Base-by-base conservation (phyloP, 106 monocot species). In the Platanthera zijinensis region DNA sequence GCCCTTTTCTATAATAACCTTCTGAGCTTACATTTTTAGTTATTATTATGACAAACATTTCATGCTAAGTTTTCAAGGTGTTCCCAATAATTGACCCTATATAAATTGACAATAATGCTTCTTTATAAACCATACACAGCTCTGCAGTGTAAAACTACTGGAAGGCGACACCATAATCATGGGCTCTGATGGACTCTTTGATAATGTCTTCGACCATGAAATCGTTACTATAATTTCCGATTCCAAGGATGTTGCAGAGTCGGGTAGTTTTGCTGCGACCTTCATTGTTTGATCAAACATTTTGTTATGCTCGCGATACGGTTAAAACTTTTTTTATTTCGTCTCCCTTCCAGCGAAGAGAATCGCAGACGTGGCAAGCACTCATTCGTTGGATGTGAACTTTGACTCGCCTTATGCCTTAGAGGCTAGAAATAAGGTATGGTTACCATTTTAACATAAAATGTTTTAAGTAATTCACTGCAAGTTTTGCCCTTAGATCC, bases 181-280 rank as follows among this genome's bases (percentile, higher is more conserved):
- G 87, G 95, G 92, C 45, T 90, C 95, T 46, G 95, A 95, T 90
- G 95, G 95, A 49, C 86, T 95, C 51, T 95, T 95, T 75, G 95
- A 95, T 76, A 95, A 95, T 84, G 73, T 92, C 53, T 95, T 85
- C 82, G 86, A 95, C 72, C 80, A 83, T 46, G 95, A 95, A 84
- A 92, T 95, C 71, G 51, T 90, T 68, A 82, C 89, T 67, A 72
- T 56, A 48, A 39, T 92, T 64, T 88, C 88, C 2, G 78, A 70
- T 47, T 84, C 80, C 52, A 80, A 82, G 73, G 83, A 85, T 70
- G 83, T 76, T 28, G 45, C 45, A 17, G 79, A 82, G 63, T 88
- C 92, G 78, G 92, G 92, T 95, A 84, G 10, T 62, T 48, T 78
- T 68, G 22, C 15, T n/a, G 56, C 15, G 74, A 56, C 48, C 5